Base-by-base conservation (phyloP, 345 rosid species). In the Aquilaria sinensis region DNA sequence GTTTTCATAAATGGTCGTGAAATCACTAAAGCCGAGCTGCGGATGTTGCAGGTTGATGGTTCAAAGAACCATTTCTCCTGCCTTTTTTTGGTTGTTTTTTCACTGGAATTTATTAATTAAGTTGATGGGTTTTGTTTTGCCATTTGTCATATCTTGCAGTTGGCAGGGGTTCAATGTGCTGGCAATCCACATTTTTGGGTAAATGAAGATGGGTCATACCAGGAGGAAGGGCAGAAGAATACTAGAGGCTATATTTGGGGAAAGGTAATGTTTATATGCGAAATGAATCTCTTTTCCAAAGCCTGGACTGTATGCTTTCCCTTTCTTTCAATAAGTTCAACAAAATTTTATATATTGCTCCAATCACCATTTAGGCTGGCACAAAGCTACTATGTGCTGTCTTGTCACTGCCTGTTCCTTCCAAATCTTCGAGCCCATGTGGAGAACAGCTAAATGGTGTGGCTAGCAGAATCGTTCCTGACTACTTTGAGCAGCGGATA, bases 131-230 rank as follows among this genome's bases (percentile, higher is more conserved):
- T 47, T 51, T 34, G 55, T 32, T 60, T 61, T 43, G 32, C 15
- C 4, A 43, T 63, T 67, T 65, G 51, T 73, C 67, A 54, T 49
- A 67, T 10, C n/a, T 74, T 79, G 84, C 88, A 91, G 99, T 68
- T 95, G 75, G 97, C 99, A 16, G 99, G 99, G 62, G 99, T 95
- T 78, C 99, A 95, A 10, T 92, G 97, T 77, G 99, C 99, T 13
- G 99, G 99, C 47, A 95, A 95, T 55, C 99, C 99, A 3, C 99
- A 95, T 81, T 95, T 91, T 71, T 95, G 99, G 99, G 98, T 95
- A 63, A 95, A 91, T 34, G 99, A 95, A 58, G 99, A 95, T 71
- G 99, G 99, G 16, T 95, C 99, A 8, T 95, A 95, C 78, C 98
- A 89, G 79, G 99, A 95, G 74, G 99, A 95, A 83, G 99, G 99